These are phyloP conservation scores for Cryphonectria japonica DNA, from an alignment of 2,329 filamentous ascomycete genomes.

Conservation along the genomic window DNA sequence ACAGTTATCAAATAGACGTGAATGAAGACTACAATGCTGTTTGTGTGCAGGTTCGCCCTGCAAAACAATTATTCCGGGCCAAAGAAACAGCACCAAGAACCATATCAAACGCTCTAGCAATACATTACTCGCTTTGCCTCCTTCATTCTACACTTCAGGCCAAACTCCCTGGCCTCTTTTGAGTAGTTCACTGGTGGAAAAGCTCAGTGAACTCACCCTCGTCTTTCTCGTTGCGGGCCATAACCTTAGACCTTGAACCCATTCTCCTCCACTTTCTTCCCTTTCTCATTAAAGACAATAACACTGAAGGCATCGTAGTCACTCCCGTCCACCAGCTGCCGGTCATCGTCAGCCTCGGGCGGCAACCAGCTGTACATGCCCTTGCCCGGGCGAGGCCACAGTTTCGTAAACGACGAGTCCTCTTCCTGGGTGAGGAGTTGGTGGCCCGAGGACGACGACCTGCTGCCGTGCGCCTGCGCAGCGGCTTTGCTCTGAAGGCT, in stretches of 20 bases:
- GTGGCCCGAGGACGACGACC: constrained; percentile 12
- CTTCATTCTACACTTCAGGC: background rate
- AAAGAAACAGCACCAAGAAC: background rate
- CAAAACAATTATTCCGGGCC: background rate
- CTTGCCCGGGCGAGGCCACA: constrained; percentile 37
- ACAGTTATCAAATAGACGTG: background rate
- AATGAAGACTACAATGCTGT: too few relatives aligned
- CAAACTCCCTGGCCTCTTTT: background rate
- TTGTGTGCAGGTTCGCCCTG: background rate
- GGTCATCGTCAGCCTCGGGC: constrained; percentile 35
- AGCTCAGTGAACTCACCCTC: background rate
- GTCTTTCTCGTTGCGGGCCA: background rate
- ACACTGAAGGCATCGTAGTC: constrained; percentile 39
- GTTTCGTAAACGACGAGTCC: constrained; percentile 34
- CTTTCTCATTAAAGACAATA: constrained; percentile 37
- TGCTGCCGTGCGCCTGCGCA: constrained; percentile 15
- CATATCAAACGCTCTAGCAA: background rate
- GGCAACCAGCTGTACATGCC: constrained; percentile 36
- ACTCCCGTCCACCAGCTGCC: constrained; percentile 35
- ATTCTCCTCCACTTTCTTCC: constrained; percentile 38
- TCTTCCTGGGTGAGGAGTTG: constrained; percentile 35
- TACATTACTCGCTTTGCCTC: background rate
- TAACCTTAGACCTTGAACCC: constrained; percentile 34
- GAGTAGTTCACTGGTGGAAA: background rate
- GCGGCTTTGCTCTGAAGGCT: constrained; percentile 26